These are phyloP conservation scores for Dysphania ambrosioides DNA, from an alignment of 148 eudicot genomes.

Conservation along the genomic window DNA sequence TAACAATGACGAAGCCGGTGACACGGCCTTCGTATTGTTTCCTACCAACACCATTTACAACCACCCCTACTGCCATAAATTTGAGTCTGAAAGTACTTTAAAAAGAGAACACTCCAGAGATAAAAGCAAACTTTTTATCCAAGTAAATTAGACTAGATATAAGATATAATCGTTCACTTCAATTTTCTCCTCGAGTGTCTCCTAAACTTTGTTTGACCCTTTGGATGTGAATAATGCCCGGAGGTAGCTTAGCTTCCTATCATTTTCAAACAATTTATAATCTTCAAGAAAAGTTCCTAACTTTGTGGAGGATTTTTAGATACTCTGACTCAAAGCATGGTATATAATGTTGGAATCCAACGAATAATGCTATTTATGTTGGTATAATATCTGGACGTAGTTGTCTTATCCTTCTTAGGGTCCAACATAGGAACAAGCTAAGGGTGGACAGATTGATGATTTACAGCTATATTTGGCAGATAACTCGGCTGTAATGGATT, in stretches of 20 bases:
- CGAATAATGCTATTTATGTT: not conserved
- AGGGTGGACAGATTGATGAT: too few relatives aligned
- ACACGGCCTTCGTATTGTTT: slow-evolving; percentile 9
- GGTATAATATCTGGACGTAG: not conserved
- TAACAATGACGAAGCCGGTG: slow-evolving; percentile 4
- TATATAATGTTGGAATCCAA: not conserved
- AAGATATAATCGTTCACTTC: not conserved
- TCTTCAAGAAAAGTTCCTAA: not conserved
- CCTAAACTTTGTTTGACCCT: not conserved
- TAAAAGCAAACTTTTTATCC: not conserved
- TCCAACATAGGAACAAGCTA: not conserved
- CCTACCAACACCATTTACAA: not conserved
- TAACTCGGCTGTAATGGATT: too few relatives aligned
- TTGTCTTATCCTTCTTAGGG: not conserved
- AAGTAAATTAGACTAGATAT: not conserved
- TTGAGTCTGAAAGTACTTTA: not conserved
- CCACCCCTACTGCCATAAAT: not conserved
- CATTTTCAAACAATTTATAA: slow-evolving; percentile 1
- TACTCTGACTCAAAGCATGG: not conserved
- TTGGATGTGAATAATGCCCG: not conserved
- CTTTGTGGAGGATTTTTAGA: not conserved
- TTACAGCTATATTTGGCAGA: too few relatives aligned
- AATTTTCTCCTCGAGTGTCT: slow-evolving; percentile 1
- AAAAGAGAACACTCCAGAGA: not conserved
- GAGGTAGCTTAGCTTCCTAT: not conserved